phyloP scores from a whole-genome alignment of 2,329 filamentous ascomycete genomes.

The Cercospora canescens region DNA sequence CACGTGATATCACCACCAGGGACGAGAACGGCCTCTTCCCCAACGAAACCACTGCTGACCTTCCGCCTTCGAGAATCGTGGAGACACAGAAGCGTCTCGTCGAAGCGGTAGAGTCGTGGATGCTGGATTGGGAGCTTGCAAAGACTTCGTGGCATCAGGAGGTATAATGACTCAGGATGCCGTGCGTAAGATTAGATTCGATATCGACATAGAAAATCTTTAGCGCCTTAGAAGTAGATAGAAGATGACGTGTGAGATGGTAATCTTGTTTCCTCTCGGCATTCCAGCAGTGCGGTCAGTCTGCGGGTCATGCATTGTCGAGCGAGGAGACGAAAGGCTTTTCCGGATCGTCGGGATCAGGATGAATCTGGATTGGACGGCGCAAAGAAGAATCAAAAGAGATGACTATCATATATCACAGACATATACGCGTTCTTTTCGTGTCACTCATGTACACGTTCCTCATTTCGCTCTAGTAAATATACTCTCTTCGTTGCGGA shows the following conservation, averaged over 20 bases:
- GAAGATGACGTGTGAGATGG: too few species aligned
- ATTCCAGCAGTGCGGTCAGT: too few species aligned
- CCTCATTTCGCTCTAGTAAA: background rate
- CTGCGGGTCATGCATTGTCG: too few species aligned
- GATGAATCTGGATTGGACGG: too few species aligned
- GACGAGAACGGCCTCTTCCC: constrained; percentile 50
- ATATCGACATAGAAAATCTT: too few species aligned
- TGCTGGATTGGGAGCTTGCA: constrained; percentile 56
- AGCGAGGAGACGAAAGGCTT: too few species aligned
- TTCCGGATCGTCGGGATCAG: too few species aligned
- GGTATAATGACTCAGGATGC: background rate
- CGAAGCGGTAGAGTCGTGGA: constrained; percentile 66
- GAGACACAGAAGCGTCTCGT: constrained; percentile 61
- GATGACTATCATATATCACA: background rate
- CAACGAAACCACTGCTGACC: constrained; percentile 58
- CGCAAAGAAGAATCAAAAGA: too few species aligned
- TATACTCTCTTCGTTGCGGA: background rate
- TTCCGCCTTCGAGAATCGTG: constrained; percentile 61
- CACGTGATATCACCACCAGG: background rate
- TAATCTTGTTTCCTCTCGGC: too few species aligned
- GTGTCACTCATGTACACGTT: background rate
- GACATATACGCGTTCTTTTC: background rate
- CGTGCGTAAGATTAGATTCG: background rate
- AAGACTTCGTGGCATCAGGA: constrained; percentile 4
- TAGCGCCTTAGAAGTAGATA: too few species aligned